phyloP scores from a whole-genome alignment of 805 yeast species.

The Saturnispora saitoi region DNA sequence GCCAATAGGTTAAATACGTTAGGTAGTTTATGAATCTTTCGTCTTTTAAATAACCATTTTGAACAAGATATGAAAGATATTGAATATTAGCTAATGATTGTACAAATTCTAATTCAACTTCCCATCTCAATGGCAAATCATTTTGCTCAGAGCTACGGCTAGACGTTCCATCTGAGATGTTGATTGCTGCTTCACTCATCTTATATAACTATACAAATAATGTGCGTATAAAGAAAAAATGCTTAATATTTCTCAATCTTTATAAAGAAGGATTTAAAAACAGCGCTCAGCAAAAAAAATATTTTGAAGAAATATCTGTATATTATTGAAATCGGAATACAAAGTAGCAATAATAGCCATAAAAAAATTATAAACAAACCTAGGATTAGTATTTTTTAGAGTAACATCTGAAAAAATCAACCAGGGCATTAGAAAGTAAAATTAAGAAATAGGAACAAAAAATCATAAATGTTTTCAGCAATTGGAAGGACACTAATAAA shows the following conservation, averaged over 20 bases:
- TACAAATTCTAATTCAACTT: constrained; percentile 83
- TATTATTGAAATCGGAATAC: background rate
- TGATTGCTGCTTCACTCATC: background rate
- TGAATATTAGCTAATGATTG: constrained; percentile 88
- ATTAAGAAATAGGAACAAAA: no score
- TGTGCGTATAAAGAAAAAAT: background rate
- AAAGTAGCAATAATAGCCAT: background rate
- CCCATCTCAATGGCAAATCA: constrained; percentile 72
- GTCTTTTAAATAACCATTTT: constrained; percentile 66
- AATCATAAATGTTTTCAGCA: no score
- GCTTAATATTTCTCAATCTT: background rate
- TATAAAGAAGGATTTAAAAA: background rate
- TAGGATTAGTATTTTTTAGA: no score
- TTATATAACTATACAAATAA: background rate
- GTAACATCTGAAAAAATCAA: no score
- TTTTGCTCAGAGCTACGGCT: background rate
- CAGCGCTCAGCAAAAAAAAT: background rate
- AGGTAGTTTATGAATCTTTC: constrained; percentile 66
- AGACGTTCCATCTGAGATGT: background rate
- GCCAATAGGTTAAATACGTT: constrained; percentile 81
- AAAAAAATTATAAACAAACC: background rate
- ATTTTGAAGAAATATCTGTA: background rate
- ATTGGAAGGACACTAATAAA: no score
- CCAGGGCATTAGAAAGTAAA: no score
- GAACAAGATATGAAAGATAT: constrained; percentile 80